Percentiles rank a stretch among this genome's conserved stretches.
phyloP scores from a whole-genome alignment of 352 stramenopile genomes.

The Phytophthora sojae region DNA sequence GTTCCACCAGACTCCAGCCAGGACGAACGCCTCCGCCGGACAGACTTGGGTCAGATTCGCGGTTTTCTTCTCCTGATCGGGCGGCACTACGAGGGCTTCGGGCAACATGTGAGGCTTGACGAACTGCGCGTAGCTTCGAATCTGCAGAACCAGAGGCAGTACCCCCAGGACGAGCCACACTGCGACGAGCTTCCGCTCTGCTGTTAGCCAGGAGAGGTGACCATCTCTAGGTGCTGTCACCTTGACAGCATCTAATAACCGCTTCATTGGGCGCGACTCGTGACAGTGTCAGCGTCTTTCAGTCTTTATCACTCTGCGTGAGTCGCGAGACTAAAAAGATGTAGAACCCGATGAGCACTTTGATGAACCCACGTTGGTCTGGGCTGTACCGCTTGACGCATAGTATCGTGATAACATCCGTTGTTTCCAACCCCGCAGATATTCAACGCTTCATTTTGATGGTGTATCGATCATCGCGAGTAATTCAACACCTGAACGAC shows the following conservation, averaged over 20 bases:
- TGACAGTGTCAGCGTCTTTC: not conserved
- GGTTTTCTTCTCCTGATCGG: not conserved
- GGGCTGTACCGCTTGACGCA: no score
- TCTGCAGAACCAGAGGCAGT: not conserved
- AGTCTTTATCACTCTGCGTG: not conserved
- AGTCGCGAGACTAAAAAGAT: no score
- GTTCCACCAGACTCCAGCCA: constrained; percentile 17
- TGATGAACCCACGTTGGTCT: no score
- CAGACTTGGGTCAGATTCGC: not conserved
- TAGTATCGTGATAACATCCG: no score
- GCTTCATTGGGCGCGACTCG: not conserved
- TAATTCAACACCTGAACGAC: no score
- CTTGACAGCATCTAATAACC: not conserved
- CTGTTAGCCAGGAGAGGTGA: not conserved
- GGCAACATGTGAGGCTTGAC: not conserved
- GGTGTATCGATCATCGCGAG: no score
- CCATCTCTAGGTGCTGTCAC: not conserved
- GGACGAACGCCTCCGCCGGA: not conserved
- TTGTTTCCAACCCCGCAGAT: no score
- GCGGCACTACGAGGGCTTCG: not conserved
- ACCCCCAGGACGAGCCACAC: not conserved
- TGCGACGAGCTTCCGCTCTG: not conserved
- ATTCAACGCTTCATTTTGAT: no score
- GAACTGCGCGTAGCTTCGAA: constrained; percentile 2
- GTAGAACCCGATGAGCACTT: no score